Evolutionary conservation across 441 rosid species (phyloP).

Genomic region (Hura crepitans): DNA sequence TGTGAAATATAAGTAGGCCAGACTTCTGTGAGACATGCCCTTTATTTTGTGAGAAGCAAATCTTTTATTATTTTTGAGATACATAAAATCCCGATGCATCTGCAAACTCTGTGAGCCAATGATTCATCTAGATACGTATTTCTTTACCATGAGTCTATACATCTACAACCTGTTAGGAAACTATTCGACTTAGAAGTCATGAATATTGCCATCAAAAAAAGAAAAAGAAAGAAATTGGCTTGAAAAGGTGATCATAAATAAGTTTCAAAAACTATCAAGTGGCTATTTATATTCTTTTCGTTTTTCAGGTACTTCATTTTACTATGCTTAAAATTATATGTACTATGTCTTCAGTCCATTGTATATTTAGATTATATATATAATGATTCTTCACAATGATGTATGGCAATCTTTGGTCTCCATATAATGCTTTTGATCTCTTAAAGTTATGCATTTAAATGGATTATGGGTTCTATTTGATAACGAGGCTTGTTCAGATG

Average conservation of each 20-base stretch:
- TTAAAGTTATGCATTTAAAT: not conserved
- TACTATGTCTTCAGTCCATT: not conserved
- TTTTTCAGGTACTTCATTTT: not conserved
- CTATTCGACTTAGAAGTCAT: not conserved
- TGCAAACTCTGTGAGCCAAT: not conserved
- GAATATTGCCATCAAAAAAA: not conserved
- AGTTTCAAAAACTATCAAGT: not conserved
- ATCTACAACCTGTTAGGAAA: not conserved
- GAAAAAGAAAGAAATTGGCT: not conserved
- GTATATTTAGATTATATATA: not conserved
- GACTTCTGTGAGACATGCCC: not conserved
- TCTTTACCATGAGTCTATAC: not conserved
- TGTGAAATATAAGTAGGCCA: not conserved
- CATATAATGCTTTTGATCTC: not conserved
- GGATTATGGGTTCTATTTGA: not conserved
- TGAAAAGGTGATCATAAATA: not conserved
- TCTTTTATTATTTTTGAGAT: not conserved
- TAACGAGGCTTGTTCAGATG: not conserved
- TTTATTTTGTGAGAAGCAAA: not conserved
- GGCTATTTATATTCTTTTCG: not conserved
- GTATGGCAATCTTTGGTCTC: not conserved
- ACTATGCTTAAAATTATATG: not conserved
- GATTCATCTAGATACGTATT: not conserved
- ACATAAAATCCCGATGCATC: not conserved
- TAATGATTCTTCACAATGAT: not conserved